Evolutionary conservation across 495 filamentous ascomycete species (phyloP).

Genomic region (Hyaloscypha variabilis): DNA sequence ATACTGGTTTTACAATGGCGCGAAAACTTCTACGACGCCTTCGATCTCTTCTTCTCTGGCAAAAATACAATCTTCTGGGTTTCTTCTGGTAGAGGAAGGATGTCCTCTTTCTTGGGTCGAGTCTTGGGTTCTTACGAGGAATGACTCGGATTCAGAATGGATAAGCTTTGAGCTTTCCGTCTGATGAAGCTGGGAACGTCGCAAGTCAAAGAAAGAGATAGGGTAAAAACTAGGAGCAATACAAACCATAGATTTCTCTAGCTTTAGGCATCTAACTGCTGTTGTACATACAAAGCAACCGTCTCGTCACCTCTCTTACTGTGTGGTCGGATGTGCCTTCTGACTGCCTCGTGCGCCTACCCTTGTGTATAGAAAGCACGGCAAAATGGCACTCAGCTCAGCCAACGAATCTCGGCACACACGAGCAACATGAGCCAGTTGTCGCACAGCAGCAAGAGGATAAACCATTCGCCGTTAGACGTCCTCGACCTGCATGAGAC

Average conservation of each 20-base stretch:
- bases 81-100: neutral
- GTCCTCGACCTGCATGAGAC: neutral
- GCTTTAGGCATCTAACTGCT: neutral
- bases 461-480: neutral
- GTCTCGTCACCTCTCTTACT: neutral
- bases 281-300: neutral
- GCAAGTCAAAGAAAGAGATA: neutral
- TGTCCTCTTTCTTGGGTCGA: neutral
- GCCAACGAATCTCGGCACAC: no score
- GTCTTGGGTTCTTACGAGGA: neutral
- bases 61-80: neutral
- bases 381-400: no score
- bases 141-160: constrained; percentile 7
- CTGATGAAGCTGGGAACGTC: neutral
- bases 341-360: no score
- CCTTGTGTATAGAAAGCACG: no score
- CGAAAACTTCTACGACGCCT: neutral
- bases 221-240: neutral
- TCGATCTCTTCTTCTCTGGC: neutral
- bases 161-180: neutral
- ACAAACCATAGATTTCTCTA: neutral
- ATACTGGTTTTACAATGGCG: neutral
- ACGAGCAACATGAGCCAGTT: no score
- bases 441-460: neutral
- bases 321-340: neutral